Evolutionary conservation across 2,329 filamentous ascomycete species (phyloP), one percentile per base, ranked within the genome.

Genomic region (Calonectria pseudoturangicola): DNA sequence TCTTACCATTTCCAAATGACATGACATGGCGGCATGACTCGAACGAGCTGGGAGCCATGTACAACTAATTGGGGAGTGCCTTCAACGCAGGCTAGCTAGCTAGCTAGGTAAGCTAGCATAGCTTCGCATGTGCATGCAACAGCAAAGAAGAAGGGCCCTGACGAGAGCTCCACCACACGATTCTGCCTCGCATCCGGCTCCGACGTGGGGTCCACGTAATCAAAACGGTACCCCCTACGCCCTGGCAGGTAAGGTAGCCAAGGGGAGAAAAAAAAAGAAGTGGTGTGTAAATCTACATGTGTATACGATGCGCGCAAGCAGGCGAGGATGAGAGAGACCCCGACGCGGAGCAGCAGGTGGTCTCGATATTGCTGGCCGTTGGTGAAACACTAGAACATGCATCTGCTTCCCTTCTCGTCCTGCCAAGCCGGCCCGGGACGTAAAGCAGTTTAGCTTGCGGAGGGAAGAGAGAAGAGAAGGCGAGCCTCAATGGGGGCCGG

Each of bases 361-460:
- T 25, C 6, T 25, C 6, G 12, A 21, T 18, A 15, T 25, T 25
- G 30, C 51, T 39, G 51, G 54, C 39, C 33, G 33, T n/a, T 60
- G 54, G 54, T 41, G 54, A 60, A 60, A 60, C 54, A 18, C 54
- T 28, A 41, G 36, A 16, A 21, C 25, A 60, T 60, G 54, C 54
- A 60, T 41, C 39, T 27, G 27, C 27, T 39, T 60, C 54, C 54
- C 5, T 27, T 60, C 54, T 41, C 12, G 54, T 60, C 54, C 54
- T 28, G 54, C 54, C 54, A 60, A 41, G 51, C 18, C 30, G 33
- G 54, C 6, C 54, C 54, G n/a, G 33, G 33, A 36, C 12, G 18
- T 36, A 36, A 36, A 36, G 33, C 33, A 36, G 51, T 18, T 36
- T n/a, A 39, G 51, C 30, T 6, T 30, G 18, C 18, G 27, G 48